Evolutionary conservation across 306 rosid genomes (phyloP).

Genomic region (Trichosanthes cucumerina): DNA sequence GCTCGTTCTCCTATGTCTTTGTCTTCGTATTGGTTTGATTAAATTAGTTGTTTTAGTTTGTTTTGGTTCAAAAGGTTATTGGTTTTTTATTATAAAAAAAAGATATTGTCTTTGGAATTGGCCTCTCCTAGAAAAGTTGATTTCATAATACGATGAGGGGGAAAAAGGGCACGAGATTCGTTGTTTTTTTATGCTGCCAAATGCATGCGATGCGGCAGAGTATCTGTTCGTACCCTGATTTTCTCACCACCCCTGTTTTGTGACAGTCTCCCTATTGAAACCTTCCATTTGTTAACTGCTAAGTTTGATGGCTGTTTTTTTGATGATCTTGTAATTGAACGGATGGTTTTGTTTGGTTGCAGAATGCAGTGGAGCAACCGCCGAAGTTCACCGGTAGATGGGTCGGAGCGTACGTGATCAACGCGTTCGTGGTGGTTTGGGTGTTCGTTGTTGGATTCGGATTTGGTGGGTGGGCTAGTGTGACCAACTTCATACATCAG

Average conservation of each 20-base stretch:
- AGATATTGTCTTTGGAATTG: not conserved
- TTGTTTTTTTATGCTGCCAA: constrained; percentile 13
- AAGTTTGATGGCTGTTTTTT: not conserved
- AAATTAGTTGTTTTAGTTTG: not conserved
- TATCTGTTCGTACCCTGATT: constrained; percentile 22
- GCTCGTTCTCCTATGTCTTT: constrained; percentile 14
- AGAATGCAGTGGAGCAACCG: constrained; percentile 95
- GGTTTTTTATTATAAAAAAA: not conserved
- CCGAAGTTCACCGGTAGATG: constrained; percentile 77
- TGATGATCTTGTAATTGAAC: not conserved
- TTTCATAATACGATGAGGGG: not conserved
- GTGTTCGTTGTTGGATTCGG: constrained; percentile 84
- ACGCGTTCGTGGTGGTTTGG: constrained; percentile 79
- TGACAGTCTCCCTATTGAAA: not conserved
- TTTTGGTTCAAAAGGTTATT: not conserved
- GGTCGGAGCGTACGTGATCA: constrained; percentile 62
- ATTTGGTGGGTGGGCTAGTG: constrained; percentile 98
- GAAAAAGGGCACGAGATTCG: constrained; percentile 26
- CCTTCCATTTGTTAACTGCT: not conserved
- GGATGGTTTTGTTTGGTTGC: constrained; percentile 13
- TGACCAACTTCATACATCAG: constrained; percentile 74
- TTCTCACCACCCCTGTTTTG: constrained; percentile 5
- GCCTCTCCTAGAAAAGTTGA: not conserved
- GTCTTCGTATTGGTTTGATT: not conserved
- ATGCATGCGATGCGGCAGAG: constrained; percentile 12